Base-by-base conservation (phyloP, 179 eudicot species). In the Dionaea muscipula region DNA sequence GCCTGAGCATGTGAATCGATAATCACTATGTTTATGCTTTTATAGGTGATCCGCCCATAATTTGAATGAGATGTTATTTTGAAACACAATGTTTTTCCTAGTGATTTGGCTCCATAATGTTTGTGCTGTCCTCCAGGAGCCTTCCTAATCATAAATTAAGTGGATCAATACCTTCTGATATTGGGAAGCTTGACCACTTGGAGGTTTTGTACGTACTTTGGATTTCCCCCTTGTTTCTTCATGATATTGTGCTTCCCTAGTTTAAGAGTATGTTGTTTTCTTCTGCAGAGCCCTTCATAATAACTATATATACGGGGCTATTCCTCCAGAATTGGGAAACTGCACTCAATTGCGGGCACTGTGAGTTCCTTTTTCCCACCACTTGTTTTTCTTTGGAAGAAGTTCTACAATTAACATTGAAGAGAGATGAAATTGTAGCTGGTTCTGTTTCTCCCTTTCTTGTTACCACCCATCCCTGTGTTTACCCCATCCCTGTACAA, bases 241-340 rank as follows among this genome's bases (percentile, higher is more conserved):
- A n/a, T 28, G 47, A 38, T 59, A 38, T 33, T 23, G 38, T 27
- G 20, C 24, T 35, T 59, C 33, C 18, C 9, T 57, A n/a, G n/a
- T 28, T 44, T 22, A 25, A 46, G 58, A 51, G 58, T 57, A 19
- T 48, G 15, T 45, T 60, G 16, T 62, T 44, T 49, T 61, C 20
- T 51, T 56, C 48, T 75, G 73, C 69, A 91, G 98, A 57, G 87
- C 82, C 61, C 98, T 91, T 68, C 81, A 86, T 66, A 70, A 75
- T 76, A 87, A 91, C 75, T 76, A 75, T 72, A 74, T 91, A 26
- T 91, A 84, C 57, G 98, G 98, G 62, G 63, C 72, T 60, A 84
- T 91, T 66, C 98, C 98, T 66, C 74, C 94, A 54, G 95, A 78
- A 63, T 64, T 91, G 61, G 95, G 95, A 57, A 83, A 87, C 66